These are phyloP conservation scores for Ogataea glucozyma DNA, from an alignment of 805 yeast genomes.

Conservation along the genomic window DNA sequence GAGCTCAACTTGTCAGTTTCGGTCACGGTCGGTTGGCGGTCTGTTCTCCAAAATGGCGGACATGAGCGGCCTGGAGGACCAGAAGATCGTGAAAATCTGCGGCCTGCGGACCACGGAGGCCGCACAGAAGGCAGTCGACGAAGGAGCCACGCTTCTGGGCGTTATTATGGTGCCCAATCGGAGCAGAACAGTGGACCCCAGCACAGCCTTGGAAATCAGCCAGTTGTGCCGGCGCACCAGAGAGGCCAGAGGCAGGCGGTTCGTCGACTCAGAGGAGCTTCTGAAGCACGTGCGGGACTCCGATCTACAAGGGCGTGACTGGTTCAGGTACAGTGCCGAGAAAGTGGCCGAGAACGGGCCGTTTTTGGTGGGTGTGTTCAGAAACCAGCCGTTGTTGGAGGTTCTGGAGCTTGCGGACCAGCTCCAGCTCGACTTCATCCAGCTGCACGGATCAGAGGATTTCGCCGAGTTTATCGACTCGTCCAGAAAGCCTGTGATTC, in stretches of 20 bases:
- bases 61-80: slow-evolving; percentile 9
- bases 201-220: slow-evolving; percentile 49
- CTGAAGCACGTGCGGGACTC: slow-evolving; percentile 24
- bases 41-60: neutral
- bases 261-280: slow-evolving; percentile 28
- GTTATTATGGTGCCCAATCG: slow-evolving; percentile 84
- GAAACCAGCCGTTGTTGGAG: slow-evolving; percentile 73
- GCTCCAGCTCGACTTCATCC: slow-evolving; percentile 71
- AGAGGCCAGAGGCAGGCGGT: slow-evolving; percentile 22
- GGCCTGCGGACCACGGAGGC: slow-evolving; percentile 72
- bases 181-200: slow-evolving; percentile 61
- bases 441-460: slow-evolving; percentile 80
- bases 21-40: too few species aligned
- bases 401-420: slow-evolving; percentile 47
- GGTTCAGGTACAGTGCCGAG: slow-evolving; percentile 35
- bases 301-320: slow-evolving; percentile 31
- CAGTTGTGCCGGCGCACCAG: slow-evolving; percentile 26
- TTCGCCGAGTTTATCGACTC: slow-evolving; percentile 44
- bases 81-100: slow-evolving; percentile 74
- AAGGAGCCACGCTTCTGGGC: slow-evolving; percentile 80
- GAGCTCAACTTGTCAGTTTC: too few species aligned
- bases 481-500: slow-evolving; percentile 59
- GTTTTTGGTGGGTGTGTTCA: slow-evolving; percentile 83
- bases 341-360: slow-evolving; percentile 50
- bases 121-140: slow-evolving; percentile 65